phyloP scores from a whole-genome alignment of 805 yeast species.

The Candida multigemmis region DNA sequence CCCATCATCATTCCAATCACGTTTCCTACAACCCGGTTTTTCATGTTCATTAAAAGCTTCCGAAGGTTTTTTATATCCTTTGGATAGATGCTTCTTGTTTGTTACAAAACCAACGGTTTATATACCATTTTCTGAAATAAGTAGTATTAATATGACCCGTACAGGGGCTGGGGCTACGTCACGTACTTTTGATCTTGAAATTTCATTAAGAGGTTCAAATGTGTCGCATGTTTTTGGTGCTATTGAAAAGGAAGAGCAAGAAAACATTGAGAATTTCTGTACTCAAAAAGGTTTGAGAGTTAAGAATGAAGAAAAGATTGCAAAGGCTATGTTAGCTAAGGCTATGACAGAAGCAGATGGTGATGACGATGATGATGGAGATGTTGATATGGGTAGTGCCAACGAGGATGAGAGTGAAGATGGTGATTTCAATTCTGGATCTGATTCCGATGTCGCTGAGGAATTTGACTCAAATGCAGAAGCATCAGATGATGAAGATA shows the following conservation, averaged over 20 bases:
- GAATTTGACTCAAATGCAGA: slow-evolving; percentile 70
- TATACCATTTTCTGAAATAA: slow-evolving; percentile 78
- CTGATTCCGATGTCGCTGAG: slow-evolving; percentile 70
- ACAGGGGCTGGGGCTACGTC: slow-evolving; percentile 73
- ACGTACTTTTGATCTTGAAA: slow-evolving; percentile 88
- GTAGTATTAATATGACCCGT: slow-evolving; percentile 74
- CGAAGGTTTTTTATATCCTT: slow-evolving; percentile 89
- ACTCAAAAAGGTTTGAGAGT: slow-evolving; percentile 70
- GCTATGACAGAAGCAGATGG: slow-evolving; percentile 58
- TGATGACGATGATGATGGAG: slow-evolving; percentile 34
- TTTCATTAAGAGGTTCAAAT: slow-evolving; percentile 52
- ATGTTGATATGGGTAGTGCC: slow-evolving; percentile 54
- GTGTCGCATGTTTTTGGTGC: slow-evolving; percentile 80
- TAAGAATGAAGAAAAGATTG: slow-evolving; percentile 83
- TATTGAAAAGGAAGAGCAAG: slow-evolving; percentile 85
- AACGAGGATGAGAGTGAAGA: slow-evolving; percentile 67
- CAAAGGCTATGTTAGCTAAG: slow-evolving; percentile 69
- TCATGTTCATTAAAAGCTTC: slow-evolving; percentile 90
- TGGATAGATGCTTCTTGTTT: slow-evolving; percentile 84
- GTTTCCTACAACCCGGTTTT: slow-evolving; percentile 75
- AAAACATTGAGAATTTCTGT: slow-evolving; percentile 64
- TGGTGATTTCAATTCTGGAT: slow-evolving; percentile 65
- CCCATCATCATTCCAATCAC: slow-evolving; percentile 75
- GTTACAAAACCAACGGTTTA: slow-evolving; percentile 91
- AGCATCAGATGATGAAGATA: slow-evolving; percentile 16